Conservation (phyloP, 306 rosid species). For the Alnus glutinosa region DNA sequence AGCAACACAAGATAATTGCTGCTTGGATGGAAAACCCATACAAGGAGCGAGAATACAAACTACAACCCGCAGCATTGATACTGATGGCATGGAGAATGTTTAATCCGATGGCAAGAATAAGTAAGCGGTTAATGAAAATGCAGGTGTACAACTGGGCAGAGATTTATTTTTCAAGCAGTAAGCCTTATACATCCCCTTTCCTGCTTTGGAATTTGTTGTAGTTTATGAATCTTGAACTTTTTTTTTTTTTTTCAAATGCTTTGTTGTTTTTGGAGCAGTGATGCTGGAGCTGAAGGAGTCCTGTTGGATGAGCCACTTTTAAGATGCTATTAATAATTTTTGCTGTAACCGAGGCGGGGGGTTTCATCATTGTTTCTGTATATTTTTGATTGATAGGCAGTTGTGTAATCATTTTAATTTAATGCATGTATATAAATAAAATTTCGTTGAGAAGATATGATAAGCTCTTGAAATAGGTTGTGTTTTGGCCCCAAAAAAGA, state of each 20-base stretch:
- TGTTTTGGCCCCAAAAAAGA: neutral
- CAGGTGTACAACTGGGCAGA: slow-evolving; percentile 20
- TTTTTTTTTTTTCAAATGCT: neutral
- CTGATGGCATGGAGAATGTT: slow-evolving; percentile 20
- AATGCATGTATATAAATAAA: neutral
- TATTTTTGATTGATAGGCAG: slow-evolving; percentile 22
- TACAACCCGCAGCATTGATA: slow-evolving; percentile 16
- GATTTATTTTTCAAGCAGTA: slow-evolving; percentile 17
- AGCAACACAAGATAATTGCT: slow-evolving; percentile 19
- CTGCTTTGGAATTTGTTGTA: slow-evolving; percentile 9
- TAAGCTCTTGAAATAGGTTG: neutral
- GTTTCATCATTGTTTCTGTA: slow-evolving; percentile 23
- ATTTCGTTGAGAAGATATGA: neutral
- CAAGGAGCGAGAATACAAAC: slow-evolving; percentile 24
- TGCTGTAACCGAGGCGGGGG: slow-evolving; percentile 26
- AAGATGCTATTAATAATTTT: slow-evolving; percentile 25
- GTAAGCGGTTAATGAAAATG: neutral
- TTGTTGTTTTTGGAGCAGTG: slow-evolving; percentile 38
- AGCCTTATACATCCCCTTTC: slow-evolving; percentile 18
- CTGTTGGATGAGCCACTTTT: slow-evolving; percentile 28
- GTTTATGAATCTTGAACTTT: slow-evolving; percentile 12
- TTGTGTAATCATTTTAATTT: neutral
- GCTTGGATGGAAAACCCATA: slow-evolving; percentile 20
- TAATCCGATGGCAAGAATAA: slow-evolving; percentile 4
- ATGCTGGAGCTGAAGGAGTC: slow-evolving; percentile 31